Conservation (phyloP, 345 rosid genomes). For the Boechera retrofracta region DNA sequence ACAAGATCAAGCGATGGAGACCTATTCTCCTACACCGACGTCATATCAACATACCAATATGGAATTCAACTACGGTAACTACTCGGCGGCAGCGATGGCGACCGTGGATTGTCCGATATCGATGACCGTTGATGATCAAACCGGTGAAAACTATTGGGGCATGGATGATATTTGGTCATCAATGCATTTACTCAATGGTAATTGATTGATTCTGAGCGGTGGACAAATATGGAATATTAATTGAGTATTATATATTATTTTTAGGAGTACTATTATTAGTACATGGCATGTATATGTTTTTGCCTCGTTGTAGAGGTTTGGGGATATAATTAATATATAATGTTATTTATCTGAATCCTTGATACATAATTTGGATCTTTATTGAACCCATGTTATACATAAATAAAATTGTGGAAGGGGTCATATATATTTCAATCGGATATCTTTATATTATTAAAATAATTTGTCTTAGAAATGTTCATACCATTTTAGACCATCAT, state of each 20-base stretch:
- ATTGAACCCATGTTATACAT: conserved; percentile 29
- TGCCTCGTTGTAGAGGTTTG: conserved; percentile 47
- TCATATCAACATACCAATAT: conserved; percentile 46
- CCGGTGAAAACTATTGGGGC: conserved; percentile 75
- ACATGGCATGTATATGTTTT: conserved; percentile 46
- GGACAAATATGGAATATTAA: conserved; percentile 22
- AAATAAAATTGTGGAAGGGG: conserved; percentile 36
- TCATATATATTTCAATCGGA: background rate
- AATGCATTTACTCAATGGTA: conserved; percentile 70
- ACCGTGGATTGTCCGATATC: conserved; percentile 39
- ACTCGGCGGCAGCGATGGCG: conserved; percentile 18
- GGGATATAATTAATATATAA: conserved; percentile 29
- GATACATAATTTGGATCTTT: conserved; percentile 21
- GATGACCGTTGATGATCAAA: conserved; percentile 47
- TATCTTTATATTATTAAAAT: background rate
- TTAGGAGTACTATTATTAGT: conserved; percentile 40
- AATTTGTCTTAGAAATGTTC: background rate
- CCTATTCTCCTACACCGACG: conserved; percentile 55
- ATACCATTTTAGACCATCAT: background rate
- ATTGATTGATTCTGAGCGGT: conserved; percentile 19
- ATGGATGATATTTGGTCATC: conserved; percentile 86
- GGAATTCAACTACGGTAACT: conserved; percentile 41
- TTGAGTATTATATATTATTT: conserved; percentile 37
- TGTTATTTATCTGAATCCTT: conserved; percentile 27
- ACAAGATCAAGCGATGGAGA: conserved; percentile 53